Percentiles rank a stretch among this genome's conserved stretches.
Conservation (phyloP, 2,329 filamentous ascomycete species). For the Beauveria brongniartii region DNA sequence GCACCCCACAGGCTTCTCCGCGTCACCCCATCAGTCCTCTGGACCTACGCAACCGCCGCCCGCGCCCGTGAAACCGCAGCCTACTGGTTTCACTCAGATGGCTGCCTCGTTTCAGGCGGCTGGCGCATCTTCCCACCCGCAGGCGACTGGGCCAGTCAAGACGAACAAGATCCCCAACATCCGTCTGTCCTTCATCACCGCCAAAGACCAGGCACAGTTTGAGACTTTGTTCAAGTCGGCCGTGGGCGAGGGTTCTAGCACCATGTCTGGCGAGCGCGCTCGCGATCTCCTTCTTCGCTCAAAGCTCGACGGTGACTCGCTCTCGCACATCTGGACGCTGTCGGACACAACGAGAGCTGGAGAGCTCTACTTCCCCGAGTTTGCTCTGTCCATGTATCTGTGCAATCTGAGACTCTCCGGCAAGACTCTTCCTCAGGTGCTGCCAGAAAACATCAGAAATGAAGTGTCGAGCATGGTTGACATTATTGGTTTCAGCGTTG, state of each 20-base stretch:
- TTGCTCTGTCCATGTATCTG: constrained; percentile 95
- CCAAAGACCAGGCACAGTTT: constrained; percentile 90
- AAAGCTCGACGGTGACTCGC: constrained; percentile 73
- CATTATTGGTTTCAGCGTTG: constrained; percentile 91
- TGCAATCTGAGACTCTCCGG: constrained; percentile 90
- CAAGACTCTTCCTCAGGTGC: constrained; percentile 62
- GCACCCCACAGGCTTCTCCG: constrained; percentile 36
- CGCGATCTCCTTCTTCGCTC: constrained; percentile 83
- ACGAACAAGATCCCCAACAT: constrained; percentile 84
- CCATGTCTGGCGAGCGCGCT: constrained; percentile 87
- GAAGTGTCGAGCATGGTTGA: constrained; percentile 99
- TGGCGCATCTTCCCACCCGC: constrained; percentile 34
- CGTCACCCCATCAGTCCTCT: constrained; percentile 43
- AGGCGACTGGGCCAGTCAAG: constrained; percentile 41
- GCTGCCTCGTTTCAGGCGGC: constrained; percentile 54
- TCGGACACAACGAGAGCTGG: constrained; percentile 95
- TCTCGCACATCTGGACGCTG: constrained; percentile 92
- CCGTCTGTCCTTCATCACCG: constrained; percentile 90
- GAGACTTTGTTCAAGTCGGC: constrained; percentile 97
- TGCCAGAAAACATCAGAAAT: constrained; percentile 86
- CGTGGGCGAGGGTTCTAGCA: constrained; percentile 72
- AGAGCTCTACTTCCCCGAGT: constrained; percentile 94
- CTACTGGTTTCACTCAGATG: constrained; percentile 60
- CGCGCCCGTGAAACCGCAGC: constrained; percentile 56
- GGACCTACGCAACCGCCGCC: constrained; percentile 42